Percentiles rank a stretch among this genome's conserved stretches.
These are phyloP conservation scores for Psilocybe subaeruginosa DNA, from an alignment of 768 basidiomycete genomes.

Conservation along the genomic window DNA sequence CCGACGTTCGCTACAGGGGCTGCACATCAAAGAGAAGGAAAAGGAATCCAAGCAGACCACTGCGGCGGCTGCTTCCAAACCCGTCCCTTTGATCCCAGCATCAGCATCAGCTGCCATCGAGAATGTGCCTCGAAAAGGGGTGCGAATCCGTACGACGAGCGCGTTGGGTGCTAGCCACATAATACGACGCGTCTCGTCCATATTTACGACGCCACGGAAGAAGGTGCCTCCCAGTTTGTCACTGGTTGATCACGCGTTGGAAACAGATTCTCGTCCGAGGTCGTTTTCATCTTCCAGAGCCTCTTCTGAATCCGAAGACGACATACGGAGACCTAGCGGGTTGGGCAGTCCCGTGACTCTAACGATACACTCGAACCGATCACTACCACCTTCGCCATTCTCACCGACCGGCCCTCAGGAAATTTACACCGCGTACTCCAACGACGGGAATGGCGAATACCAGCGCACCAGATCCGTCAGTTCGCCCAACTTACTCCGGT, in stretches of 20 bases:
- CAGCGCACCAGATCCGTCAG: conserved; percentile 35
- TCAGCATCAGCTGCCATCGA: conserved; percentile 21
- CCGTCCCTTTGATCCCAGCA: conserved; percentile 13
- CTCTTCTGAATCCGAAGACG: conserved; percentile 32
- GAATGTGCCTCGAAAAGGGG: conserved; percentile 24
- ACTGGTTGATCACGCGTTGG: conserved; percentile 17
- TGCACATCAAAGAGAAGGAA: conserved; percentile 10
- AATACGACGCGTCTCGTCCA: conserved; percentile 33
- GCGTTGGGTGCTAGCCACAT: conserved; percentile 20
- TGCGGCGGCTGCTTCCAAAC: background rate
- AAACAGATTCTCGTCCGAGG: conserved; percentile 12
- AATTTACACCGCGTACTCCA: conserved; percentile 4
- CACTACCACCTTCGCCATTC: conserved; percentile 39
- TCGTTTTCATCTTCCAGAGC: conserved; percentile 19
- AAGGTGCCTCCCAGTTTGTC: conserved; percentile 20
- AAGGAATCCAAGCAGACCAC: conserved; percentile 5
- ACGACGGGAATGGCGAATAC: conserved; percentile 10
- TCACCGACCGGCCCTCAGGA: conserved; percentile 15
- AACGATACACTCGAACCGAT: conserved; percentile 37
- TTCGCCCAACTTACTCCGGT: conserved; percentile 39
- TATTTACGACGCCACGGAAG: conserved; percentile 25
- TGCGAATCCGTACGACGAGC: conserved; percentile 14
- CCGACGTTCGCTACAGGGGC: conserved; percentile 15
- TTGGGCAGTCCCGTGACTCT: conserved; percentile 36
- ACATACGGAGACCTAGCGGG: conserved; percentile 50